Conservation (phyloP, 2,329 filamentous ascomycete genomes). For the Curvularia sp. region DNA sequence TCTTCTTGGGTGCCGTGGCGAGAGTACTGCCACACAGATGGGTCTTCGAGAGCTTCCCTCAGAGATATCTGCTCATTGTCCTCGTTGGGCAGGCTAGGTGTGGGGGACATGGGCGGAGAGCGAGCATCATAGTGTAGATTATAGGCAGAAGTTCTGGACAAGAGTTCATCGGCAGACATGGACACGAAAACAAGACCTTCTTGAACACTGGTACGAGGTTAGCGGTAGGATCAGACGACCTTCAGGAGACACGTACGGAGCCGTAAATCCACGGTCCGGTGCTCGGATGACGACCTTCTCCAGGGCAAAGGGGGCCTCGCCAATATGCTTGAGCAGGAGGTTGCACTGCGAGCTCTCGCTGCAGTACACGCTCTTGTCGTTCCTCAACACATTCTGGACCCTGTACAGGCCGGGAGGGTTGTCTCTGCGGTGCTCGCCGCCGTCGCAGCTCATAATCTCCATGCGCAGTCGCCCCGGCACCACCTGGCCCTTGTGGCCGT, state of each 20-base stretch:
- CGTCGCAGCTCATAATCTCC: constrained; percentile 90
- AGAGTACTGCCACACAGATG: constrained; percentile 42
- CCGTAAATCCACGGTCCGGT: constrained; percentile 79
- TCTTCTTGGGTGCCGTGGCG: constrained; percentile 36
- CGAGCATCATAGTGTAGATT: constrained; percentile 66
- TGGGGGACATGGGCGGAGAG: constrained; percentile 37
- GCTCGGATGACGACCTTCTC: constrained; percentile 89
- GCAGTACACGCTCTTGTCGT: constrained; percentile 87
- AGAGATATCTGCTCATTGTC: constrained; percentile 45
- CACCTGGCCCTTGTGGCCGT: constrained; percentile 87
- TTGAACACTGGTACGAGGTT: constrained; percentile 68
- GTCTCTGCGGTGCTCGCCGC: constrained; percentile 72
- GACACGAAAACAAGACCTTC: constrained; percentile 92
- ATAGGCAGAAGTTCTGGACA: constrained; percentile 76
- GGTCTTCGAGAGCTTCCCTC: constrained; percentile 46
- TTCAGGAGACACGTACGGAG: constrained; percentile 70
- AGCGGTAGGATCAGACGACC: constrained; percentile 35
- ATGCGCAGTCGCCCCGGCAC: constrained; percentile 81
- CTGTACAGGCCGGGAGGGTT: constrained; percentile 55
- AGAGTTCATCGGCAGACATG: constrained; percentile 80
- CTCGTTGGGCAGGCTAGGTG: constrained; percentile 32
- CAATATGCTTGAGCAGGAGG: constrained; percentile 81
- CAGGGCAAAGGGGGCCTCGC: constrained; percentile 79
- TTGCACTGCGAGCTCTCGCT: constrained; percentile 89
- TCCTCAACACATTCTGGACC: constrained; percentile 78